These are phyloP conservation scores for Geotrichum restrictum DNA, from an alignment of 1,139 yeast species.

Conservation along the genomic window DNA sequence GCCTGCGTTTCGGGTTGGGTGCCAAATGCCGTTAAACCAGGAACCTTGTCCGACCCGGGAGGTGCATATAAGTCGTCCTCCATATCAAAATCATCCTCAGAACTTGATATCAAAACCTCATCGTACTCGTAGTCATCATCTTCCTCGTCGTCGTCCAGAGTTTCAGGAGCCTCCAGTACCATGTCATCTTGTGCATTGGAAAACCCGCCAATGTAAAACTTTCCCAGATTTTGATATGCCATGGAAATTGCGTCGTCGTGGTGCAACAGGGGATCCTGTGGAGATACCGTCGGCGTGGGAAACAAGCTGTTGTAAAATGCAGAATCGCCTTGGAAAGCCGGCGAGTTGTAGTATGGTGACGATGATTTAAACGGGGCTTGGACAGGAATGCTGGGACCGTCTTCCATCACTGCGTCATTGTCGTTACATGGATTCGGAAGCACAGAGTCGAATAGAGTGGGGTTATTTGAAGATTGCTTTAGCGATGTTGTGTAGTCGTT, in stretches of 20 bases:
- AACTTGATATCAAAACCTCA: constrained; percentile 7
- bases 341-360: constrained; percentile 1
- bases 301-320: neutral
- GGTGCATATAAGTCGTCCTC: constrained; percentile 9
- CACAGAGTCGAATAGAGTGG: neutral
- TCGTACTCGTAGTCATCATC: constrained; percentile 6
- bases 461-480: neutral
- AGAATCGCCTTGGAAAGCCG: neutral
- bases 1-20: neutral
- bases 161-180: constrained; percentile 2
- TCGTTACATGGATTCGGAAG: neutral
- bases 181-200: neutral
- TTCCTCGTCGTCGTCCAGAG: constrained; percentile 9
- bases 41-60: constrained; percentile 2
- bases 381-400: constrained; percentile 3
- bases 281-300: constrained; percentile 4
- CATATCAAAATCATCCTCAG: constrained; percentile 5
- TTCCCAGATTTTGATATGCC: neutral
- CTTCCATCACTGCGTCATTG: constrained; percentile 2
- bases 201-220: neutral
- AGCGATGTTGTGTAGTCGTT: neutral
- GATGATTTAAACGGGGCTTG: constrained; percentile 6
- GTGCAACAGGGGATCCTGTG: constrained; percentile 4
- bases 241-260: neutral
- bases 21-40: constrained; percentile 10